Base-by-base conservation (phyloP, 192 early-diverging fungal species). In the Backusella circina region DNA sequence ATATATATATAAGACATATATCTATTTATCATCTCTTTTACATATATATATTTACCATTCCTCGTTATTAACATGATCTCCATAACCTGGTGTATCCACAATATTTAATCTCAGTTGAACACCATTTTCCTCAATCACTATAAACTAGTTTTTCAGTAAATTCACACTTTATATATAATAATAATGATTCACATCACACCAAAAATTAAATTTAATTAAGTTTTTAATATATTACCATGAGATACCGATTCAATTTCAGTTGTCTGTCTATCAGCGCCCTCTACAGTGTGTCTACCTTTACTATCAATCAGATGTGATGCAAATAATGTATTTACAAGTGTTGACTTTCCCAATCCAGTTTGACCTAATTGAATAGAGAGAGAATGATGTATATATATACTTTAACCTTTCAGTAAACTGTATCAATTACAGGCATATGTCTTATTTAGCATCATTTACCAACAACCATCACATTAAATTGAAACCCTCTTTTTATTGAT, bases 41-140 rank as follows among this genome's bases (percentile, higher is more conserved):
- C 5, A 47, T 70, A 30, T 44, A 41, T 26, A 33, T 65, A 51
- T 82, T 76, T 78, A 94, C 94, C 98, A 98, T 73, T 93, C 90
- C 80, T 98, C 97, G 87, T 99, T 99, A 90, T 99, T 98, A 77
- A 97, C 96, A 85, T 97, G 95, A 87, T 99, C 98, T 75, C 95
- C 97, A 76, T 94, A 99, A 66, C 98, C 98, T 51, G 98, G 98
- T 68, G 98, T 99, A 79, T 99, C 98, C 64, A 97, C 94, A 80
- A 99, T 95, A 74, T 96, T 98, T 77, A 99, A 88, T 86, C 91
- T 92, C 82, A 98, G 88, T 68, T 89, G 90, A 70, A 99, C 96
- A 61, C 94, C 95, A 76, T 96, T 97, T 84, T 99, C 98, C 79
- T 98, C 95, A 79, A 99, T 91, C 70, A 93, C 95, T 95, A 82